phyloP scores from a whole-genome alignment of 2,329 filamentous ascomycete genomes.

The Aspergillus candidus region DNA sequence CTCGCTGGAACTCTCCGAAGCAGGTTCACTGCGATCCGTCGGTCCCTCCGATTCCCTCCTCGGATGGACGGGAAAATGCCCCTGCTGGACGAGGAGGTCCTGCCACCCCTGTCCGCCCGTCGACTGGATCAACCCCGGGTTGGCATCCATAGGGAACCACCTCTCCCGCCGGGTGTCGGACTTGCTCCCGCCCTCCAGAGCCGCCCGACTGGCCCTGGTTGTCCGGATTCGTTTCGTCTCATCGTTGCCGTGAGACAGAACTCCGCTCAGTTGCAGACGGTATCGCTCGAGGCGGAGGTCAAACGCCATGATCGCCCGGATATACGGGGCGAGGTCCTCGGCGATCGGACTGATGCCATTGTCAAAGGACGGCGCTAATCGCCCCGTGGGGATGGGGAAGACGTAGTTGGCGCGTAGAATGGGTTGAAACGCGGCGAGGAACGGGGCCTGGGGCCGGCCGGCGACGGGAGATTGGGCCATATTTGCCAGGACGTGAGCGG shows the following conservation, averaged over 20 bases:
- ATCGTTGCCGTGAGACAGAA: slow-evolving; percentile 54
- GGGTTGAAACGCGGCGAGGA: slow-evolving; percentile 47
- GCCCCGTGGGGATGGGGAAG: slow-evolving; percentile 27
- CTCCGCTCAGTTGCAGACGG: slow-evolving; percentile 55
- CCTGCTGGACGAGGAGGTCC: slow-evolving; percentile 27
- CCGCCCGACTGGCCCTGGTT: slow-evolving; percentile 68
- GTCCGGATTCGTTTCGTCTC: slow-evolving; percentile 57
- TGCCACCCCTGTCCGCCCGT: slow-evolving; percentile 51
- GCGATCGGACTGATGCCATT: slow-evolving; percentile 60
- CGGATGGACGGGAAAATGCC: slow-evolving; percentile 26
- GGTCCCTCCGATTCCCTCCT: slow-evolving; percentile 8
- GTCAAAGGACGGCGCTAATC: slow-evolving; percentile 65
- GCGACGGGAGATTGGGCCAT: slow-evolving; percentile 11
- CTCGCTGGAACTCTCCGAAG: slow-evolving; percentile 14
- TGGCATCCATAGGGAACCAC: slow-evolving; percentile 62
- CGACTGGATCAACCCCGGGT: slow-evolving; percentile 56
- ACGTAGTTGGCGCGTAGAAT: slow-evolving; percentile 40
- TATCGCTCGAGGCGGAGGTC: slow-evolving; percentile 67
- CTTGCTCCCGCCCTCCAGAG: slow-evolving; percentile 67
- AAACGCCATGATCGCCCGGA: slow-evolving; percentile 76
- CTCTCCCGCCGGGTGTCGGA: slow-evolving; percentile 61
- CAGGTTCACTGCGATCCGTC: slow-evolving; percentile 11
- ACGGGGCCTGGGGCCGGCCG: slow-evolving; percentile 31
- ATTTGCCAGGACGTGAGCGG: slow-evolving; percentile 27
- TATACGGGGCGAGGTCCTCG: slow-evolving; percentile 78